A percentile compares a stretch with the other conserved stretches of the same genome.
Evolutionary conservation across 495 filamentous ascomycete genomes (phyloP).

Genomic region (Aspergillus conjunctus): DNA sequence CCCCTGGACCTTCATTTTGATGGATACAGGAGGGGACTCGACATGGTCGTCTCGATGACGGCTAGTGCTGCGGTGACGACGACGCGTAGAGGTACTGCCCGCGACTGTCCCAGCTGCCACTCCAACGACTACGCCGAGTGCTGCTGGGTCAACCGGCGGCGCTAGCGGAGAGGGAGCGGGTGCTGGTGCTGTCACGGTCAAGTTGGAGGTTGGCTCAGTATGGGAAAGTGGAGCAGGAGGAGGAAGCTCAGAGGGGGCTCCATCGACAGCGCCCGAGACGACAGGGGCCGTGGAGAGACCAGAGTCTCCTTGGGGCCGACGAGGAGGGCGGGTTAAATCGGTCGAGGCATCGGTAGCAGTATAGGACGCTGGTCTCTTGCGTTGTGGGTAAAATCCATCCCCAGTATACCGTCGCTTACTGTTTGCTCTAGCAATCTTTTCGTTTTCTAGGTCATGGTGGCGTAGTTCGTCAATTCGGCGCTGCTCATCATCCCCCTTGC

Average conservation of each 20-base stretch:
- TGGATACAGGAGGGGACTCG: constrained; percentile 66
- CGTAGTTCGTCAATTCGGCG: constrained; percentile 63
- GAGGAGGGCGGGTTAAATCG: constrained; percentile 43
- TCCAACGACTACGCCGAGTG: constrained; percentile 46
- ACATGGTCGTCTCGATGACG: constrained; percentile 46
- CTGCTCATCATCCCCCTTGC: constrained; percentile 63
- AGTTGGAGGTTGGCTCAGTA: constrained; percentile 53
- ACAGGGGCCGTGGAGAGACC: constrained; percentile 35
- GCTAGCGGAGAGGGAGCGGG: constrained; percentile 28
- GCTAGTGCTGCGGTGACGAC: constrained; percentile 42
- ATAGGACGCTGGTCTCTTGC: constrained; percentile 50
- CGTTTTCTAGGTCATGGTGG: constrained; percentile 59
- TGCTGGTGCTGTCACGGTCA: constrained; percentile 45
- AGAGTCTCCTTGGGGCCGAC: constrained; percentile 35
- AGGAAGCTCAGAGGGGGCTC: constrained; percentile 42
- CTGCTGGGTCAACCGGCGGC: constrained; percentile 44
- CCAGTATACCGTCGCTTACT: constrained; percentile 58
- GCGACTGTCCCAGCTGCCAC: constrained; percentile 47
- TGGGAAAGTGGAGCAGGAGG: constrained; percentile 51
- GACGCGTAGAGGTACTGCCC: constrained; percentile 35
- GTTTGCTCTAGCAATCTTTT: constrained; percentile 56
- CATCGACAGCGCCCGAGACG: constrained; percentile 40
- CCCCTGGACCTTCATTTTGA: constrained; percentile 79
- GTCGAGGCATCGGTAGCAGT: constrained; percentile 50
- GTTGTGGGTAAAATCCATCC: constrained; percentile 62